Evolutionary conservation across 352 stramenopile genomes (phyloP).

Genomic region (Phytopythium vexans): DNA sequence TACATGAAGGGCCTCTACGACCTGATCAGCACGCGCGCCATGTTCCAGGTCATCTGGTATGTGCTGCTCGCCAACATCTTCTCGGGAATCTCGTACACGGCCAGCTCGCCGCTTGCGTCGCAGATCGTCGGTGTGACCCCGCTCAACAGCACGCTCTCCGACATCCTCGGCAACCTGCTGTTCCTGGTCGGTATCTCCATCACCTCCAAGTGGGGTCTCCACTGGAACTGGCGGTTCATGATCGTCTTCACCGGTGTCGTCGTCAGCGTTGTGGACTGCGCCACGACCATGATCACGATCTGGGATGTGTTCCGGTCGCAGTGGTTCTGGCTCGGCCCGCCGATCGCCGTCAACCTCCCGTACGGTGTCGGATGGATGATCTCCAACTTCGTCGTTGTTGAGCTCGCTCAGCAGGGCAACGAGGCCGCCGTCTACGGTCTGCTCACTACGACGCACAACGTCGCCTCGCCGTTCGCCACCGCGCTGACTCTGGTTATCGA

Average conservation of each 20-base stretch:
- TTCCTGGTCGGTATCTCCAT: slow-evolving; percentile 26
- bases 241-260: slow-evolving; percentile 28
- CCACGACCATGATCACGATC: slow-evolving; percentile 28
- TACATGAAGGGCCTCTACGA: slow-evolving; percentile 39
- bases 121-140: slow-evolving; percentile 33
- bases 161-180: slow-evolving; percentile 27
- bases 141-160: slow-evolving; percentile 27
- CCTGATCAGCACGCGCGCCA: slow-evolving; percentile 14
- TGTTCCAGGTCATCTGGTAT: slow-evolving; percentile 32
- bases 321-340: slow-evolving; percentile 40
- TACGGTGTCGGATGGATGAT: slow-evolving; percentile 35
- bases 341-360: slow-evolving; percentile 31
- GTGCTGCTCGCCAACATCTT: slow-evolving; percentile 37
- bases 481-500: slow-evolving; percentile 29
- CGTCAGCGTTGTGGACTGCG: slow-evolving; percentile 20
- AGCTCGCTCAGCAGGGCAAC: slow-evolving; percentile 34
- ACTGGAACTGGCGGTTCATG: slow-evolving; percentile 36
- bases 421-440: slow-evolving; percentile 42
- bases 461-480: slow-evolving; percentile 23
- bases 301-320: slow-evolving; percentile 42
- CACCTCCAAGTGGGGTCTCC: slow-evolving; percentile 29
- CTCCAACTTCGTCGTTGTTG: slow-evolving; percentile 35
- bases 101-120: slow-evolving; percentile 21
- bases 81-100: slow-evolving; percentile 28
- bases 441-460: slow-evolving; percentile 31